Conservation (phyloP, 2,329 filamentous ascomycete species). For the Fusarium sp. region DNA sequence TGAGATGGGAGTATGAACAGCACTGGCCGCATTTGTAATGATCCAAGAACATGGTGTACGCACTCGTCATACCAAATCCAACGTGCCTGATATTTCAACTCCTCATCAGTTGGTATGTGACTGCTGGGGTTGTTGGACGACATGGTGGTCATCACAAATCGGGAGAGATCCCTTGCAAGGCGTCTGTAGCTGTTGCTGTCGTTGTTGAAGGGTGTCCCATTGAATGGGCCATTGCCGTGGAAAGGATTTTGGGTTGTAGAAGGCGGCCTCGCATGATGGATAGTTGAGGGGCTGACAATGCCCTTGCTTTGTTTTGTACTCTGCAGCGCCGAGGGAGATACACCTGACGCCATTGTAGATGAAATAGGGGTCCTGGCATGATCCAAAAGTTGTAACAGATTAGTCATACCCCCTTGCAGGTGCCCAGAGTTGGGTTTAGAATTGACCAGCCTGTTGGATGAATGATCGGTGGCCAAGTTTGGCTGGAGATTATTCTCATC, state of each 20-base stretch:
- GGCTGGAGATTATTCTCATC: background rate
- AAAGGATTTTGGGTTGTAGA: background rate
- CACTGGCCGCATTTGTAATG: background rate
- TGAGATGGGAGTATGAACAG: background rate
- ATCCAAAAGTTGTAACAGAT: background rate
- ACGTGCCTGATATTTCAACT: constrained; percentile 47
- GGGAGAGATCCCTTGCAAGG: constrained; percentile 26
- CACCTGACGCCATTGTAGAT: background rate
- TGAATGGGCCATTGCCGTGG: background rate
- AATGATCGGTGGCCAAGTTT: background rate
- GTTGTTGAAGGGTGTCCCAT: constrained; percentile 7
- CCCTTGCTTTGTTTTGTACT: background rate
- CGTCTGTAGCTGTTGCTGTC: constrained; percentile 31
- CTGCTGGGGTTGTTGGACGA: constrained; percentile 41
- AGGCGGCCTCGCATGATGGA: background rate
- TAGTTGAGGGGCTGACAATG: background rate
- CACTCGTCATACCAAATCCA: constrained; percentile 44
- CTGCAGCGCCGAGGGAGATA: background rate
- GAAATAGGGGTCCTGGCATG: background rate
- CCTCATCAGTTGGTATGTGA: constrained; percentile 47
- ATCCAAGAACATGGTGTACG: background rate
- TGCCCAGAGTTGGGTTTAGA: background rate
- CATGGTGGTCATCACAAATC: constrained; percentile 38
- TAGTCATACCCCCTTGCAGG: background rate
- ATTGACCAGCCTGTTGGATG: background rate